phyloP scores from a whole-genome alignment of 306 rosid species.

The Corylus avellana region DNA sequence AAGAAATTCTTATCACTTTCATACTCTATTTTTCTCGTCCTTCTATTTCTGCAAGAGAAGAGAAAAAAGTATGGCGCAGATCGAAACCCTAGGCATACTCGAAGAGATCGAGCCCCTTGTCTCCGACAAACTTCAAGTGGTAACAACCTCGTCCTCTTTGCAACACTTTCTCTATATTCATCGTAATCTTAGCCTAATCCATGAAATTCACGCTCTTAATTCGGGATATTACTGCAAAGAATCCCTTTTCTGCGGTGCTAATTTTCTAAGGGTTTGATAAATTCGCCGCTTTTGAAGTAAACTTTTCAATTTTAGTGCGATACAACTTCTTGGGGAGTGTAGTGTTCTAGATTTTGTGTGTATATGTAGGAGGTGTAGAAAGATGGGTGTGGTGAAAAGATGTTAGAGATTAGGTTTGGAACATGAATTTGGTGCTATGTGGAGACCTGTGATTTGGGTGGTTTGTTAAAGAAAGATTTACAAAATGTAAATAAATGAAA shows the following conservation, averaged over 20 bases:
- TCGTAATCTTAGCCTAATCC: neutral
- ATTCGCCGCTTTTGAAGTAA: neutral
- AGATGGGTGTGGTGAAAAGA: neutral
- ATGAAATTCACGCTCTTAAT: neutral
- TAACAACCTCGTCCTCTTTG: constrained; percentile 16
- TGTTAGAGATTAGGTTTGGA: neutral
- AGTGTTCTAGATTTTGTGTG: neutral
- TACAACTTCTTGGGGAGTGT: neutral
- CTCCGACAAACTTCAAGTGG: constrained; percentile 90
- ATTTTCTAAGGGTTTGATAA: constrained; percentile 13
- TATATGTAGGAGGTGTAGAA: neutral
- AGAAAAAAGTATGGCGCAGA: constrained; percentile 29
- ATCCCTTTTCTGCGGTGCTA: neutral
- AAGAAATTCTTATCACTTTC: neutral
- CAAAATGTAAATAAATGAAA: neutral
- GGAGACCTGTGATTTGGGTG: neutral
- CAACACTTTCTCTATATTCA: constrained; percentile 1
- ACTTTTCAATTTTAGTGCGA: neutral
- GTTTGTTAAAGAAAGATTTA: neutral
- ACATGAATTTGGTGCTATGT: neutral
- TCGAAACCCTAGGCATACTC: constrained; percentile 64
- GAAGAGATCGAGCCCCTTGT: constrained; percentile 68
- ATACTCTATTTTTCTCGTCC: neutral
- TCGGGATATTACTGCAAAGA: neutral
- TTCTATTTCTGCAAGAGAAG: neutral